Base-by-base conservation (phyloP, 495 filamentous ascomycete species). In the Beverwykella pulmonaria region DNA sequence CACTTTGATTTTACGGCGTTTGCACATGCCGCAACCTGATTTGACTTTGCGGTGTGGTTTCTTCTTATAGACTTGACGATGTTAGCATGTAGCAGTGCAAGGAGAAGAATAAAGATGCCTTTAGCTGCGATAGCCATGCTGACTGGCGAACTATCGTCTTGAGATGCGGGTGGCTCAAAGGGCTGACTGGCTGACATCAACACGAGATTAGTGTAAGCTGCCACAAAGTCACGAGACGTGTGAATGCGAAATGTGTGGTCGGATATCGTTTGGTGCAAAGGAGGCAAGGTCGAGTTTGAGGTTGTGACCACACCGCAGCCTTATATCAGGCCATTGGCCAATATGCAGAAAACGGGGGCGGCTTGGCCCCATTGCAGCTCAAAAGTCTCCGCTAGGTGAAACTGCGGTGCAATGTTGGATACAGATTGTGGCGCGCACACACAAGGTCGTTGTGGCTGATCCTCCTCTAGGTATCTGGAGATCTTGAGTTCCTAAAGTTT, bases 41-140 rank as follows among this genome's bases (percentile, higher is more conserved):
- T 61, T 67, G 17, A 61, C 64, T 48, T 67, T 67, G 23, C 64
- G 49, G 41, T 67, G 64, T n/a, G 64, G 57, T 14, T 57, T 44
- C 39, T 67, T 61, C 25, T 61, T 67, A 34, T 67, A 67, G 1
- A 67, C 64, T 67, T 12, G 27, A 5, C 29, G 9, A 19, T 9
- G 34, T 53, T 23, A 52, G 46, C 32, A 8, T 49, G n/a, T 23
- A 22, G 32, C 19, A 17, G 20, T 44, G 30, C 5, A 9, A 25
- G 1, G 30, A 57, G 20, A 2, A 53, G n/a, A 20, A 17, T 14
- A 36, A 12, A 52, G 7, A 53, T 53, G 29, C 47, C 59, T 29
- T 60, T 60, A 6, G 57, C 22, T 60, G 41, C 57, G 22, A 32
- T 22, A 15, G 41, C 20, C 39, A 60, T 49, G 29, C 29, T 23